Conservation (phyloP, 352 stramenopile species). For the Phytophthora tentaculata region DNA sequence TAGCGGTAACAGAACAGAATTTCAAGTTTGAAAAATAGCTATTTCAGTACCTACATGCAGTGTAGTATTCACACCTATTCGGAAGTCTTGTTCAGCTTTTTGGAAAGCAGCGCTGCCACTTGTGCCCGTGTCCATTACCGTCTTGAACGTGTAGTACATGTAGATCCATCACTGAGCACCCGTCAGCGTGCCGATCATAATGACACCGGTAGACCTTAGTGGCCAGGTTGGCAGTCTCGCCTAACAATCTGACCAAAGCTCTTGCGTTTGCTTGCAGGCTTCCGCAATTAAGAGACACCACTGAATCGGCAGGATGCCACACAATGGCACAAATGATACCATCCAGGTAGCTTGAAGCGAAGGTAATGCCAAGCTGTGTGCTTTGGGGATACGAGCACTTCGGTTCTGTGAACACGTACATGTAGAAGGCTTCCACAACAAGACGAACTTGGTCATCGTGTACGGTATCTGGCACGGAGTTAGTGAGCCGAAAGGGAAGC, state of each 20-base stretch:
- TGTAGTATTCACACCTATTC: too few relatives aligned
- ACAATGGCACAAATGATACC: conserved; percentile 99
- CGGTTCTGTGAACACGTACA: conserved; percentile 90
- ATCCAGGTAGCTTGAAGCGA: conserved; percentile 98
- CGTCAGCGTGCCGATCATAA: conserved; percentile 97
- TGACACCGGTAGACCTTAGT: conserved; percentile 93
- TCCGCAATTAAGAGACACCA: conserved; percentile 98
- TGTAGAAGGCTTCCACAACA: conserved; percentile 94
- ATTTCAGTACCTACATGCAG: too few relatives aligned
- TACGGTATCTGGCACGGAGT: conserved; percentile 96
- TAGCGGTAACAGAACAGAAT: background rate
- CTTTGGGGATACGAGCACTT: conserved; percentile 92
- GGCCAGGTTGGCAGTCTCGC: conserved; percentile 81
- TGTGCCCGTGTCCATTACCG: conserved; percentile 91
- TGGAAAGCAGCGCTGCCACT: conserved; percentile 76
- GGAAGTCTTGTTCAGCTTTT: too few relatives aligned
- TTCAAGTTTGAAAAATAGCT: too few relatives aligned
- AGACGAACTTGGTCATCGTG: conserved; percentile 99
- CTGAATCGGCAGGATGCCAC: conserved; percentile 98
- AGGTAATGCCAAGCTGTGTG: conserved; percentile 96
- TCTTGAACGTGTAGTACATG: conserved; percentile 97
- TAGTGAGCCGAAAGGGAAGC: conserved; percentile 93
- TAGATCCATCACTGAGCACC: conserved; percentile 98
- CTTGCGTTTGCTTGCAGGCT: conserved; percentile 91
- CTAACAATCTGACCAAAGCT: conserved; percentile 88